phyloP scores from a whole-genome alignment of 2,329 filamentous ascomycete genomes.

The Sclerotinia glacialis region DNA sequence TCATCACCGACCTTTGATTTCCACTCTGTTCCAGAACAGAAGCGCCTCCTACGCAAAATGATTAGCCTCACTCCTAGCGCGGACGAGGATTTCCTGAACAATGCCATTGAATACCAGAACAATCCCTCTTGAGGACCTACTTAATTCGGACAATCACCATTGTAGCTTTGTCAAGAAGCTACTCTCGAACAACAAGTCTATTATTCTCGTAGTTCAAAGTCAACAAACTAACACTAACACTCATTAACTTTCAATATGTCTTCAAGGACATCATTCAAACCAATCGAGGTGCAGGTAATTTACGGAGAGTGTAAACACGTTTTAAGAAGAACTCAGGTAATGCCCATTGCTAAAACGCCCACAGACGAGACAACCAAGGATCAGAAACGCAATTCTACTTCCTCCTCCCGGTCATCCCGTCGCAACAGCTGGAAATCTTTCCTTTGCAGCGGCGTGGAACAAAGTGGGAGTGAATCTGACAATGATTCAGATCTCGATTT shows the following conservation, averaged over 20 bases:
- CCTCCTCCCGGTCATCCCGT: neutral
- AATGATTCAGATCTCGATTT: conserved; percentile 5
- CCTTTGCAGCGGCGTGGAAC: neutral
- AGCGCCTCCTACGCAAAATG: neutral
- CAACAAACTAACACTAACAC: neutral
- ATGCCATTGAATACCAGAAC: neutral
- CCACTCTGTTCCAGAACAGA: neutral
- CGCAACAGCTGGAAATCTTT: conserved; percentile 16
- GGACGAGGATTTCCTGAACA: neutral
- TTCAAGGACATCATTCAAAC: neutral
- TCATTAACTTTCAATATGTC: neutral
- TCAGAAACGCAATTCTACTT: neutral
- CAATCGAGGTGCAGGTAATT: neutral
- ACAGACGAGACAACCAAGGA: neutral
- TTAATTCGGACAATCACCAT: conserved; percentile 10
- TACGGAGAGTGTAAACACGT: conserved; percentile 3
- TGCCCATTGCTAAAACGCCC: neutral
- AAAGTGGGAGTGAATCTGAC: conserved; percentile 12
- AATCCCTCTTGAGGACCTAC: neutral
- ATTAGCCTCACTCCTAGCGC: neutral
- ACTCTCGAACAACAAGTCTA: neutral
- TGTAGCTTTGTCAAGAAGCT: neutral
- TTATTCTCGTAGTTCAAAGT: neutral
- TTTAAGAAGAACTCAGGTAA: conserved; percentile 3
- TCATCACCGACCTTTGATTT: neutral